phyloP scores from a whole-genome alignment of 2,329 filamentous ascomycete genomes.

The Fusarium sp. region DNA sequence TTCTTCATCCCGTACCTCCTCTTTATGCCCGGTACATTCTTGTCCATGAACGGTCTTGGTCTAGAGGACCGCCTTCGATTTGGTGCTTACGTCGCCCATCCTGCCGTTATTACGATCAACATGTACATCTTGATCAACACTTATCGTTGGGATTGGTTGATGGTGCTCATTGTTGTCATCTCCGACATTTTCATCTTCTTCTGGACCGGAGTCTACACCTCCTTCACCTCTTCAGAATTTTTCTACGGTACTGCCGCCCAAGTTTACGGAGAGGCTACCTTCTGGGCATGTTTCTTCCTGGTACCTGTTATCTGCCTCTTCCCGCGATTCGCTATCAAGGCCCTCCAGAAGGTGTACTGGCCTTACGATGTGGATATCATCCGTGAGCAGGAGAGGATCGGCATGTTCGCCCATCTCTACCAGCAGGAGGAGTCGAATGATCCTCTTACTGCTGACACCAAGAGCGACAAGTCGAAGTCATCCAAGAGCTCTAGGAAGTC shows the following conservation, averaged over 20 bases:
- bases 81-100: conserved; percentile 88
- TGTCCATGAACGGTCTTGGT: conserved; percentile 79
- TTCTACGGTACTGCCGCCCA: conserved; percentile 85
- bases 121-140: conserved; percentile 95
- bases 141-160: conserved; percentile 98
- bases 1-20: conserved; percentile 94
- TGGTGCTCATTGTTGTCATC: conserved; percentile 83
- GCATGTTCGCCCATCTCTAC: conserved; percentile 82
- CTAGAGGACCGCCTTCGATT: conserved; percentile 86
- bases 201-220: conserved; percentile 91
- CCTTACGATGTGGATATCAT: conserved; percentile 96
- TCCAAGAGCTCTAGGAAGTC: conserved; percentile 66
- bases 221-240: conserved; percentile 62
- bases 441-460: conserved; percentile 57
- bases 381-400: conserved; percentile 88
- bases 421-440: conserved; percentile 53
- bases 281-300: conserved; percentile 88
- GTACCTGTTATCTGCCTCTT: conserved; percentile 87
- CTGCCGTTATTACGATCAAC: conserved; percentile 90
- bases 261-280: conserved; percentile 84
- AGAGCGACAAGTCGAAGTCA: conserved; percentile 64
- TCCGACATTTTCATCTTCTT: conserved; percentile 92
- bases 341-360: conserved; percentile 92
- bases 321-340: conserved; percentile 89
- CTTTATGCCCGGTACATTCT: conserved; percentile 77